phyloP scores from a whole-genome alignment of 2,329 filamentous ascomycete species.

The Gremmenia infestans region DNA sequence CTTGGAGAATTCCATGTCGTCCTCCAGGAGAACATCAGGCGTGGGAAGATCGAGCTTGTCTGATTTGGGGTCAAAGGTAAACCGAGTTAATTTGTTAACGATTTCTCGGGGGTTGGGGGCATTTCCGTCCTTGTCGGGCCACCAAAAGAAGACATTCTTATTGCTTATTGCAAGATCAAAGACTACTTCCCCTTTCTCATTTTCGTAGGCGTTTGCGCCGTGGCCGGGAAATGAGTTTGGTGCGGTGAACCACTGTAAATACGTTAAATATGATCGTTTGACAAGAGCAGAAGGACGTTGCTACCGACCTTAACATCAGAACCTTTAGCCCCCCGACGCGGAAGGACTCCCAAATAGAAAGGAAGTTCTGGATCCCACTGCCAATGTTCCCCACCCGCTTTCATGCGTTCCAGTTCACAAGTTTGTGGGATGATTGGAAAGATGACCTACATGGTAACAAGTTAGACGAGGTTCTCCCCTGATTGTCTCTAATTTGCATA shows the following conservation, averaged over 20 bases:
- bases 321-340: slow-evolving; percentile 40
- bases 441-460: slow-evolving; percentile 23
- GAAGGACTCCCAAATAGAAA: slow-evolving; percentile 46
- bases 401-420: slow-evolving; percentile 39
- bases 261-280: not conserved
- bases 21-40: slow-evolving; percentile 35
- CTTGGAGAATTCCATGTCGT: slow-evolving; percentile 25
- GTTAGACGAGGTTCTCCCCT: not conserved
- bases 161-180: slow-evolving; percentile 35
- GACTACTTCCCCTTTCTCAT: slow-evolving; percentile 36
- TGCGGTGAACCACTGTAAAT: slow-evolving; percentile 34
- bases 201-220: slow-evolving; percentile 42
- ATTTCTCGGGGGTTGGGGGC: slow-evolving; percentile 30
- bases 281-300: not conserved
- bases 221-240: slow-evolving; percentile 42
- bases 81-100: slow-evolving; percentile 17
- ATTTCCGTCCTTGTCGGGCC: slow-evolving; percentile 34
- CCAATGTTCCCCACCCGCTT: slow-evolving; percentile 43
- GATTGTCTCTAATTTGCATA: not conserved
- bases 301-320: slow-evolving; percentile 37
- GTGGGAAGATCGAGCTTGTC: slow-evolving; percentile 11
- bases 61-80: slow-evolving; percentile 24
- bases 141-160: slow-evolving; percentile 40
- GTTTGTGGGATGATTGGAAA: slow-evolving; percentile 44
- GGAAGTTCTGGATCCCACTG: slow-evolving; percentile 50